Conservation (phyloP, 345 rosid species). For the Rhodomyrtus tomentosa region DNA sequence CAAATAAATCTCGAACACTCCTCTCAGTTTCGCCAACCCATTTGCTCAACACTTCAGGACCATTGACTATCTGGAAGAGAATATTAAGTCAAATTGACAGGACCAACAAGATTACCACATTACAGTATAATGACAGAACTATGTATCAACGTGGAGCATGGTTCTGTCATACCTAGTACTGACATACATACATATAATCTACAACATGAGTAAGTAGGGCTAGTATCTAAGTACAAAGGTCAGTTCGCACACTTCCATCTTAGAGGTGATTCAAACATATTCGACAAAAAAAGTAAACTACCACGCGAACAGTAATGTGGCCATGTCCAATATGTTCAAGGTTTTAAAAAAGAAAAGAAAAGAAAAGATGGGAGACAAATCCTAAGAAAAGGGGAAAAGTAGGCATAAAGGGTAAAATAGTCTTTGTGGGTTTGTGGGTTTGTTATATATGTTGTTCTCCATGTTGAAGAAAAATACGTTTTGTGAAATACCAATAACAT, state of each 20-base stretch:
- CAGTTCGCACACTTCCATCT: neutral
- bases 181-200: neutral
- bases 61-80: constrained; percentile 66
- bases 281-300: neutral
- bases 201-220: neutral
- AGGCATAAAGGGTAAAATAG: too few species aligned
- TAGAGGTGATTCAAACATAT: neutral
- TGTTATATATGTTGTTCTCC: too few species aligned
- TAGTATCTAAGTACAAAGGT: neutral
- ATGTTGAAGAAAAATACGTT: too few species aligned
- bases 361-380: neutral
- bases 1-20: constrained; percentile 88
- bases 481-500: too few species aligned
- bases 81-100: neutral
- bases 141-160: too few species aligned
- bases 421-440: too few species aligned
- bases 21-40: constrained; percentile 99
- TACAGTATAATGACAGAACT: too few species aligned
- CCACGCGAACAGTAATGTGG: neutral
- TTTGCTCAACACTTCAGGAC: constrained; percentile 97
- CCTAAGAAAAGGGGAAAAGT: neutral
- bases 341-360: too few species aligned
- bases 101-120: too few species aligned
- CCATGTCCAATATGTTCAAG: neutral
- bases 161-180: neutral